These are phyloP conservation scores for Quercus engelmannii DNA, from an alignment of 306 rosid species.

Conservation along the genomic window DNA sequence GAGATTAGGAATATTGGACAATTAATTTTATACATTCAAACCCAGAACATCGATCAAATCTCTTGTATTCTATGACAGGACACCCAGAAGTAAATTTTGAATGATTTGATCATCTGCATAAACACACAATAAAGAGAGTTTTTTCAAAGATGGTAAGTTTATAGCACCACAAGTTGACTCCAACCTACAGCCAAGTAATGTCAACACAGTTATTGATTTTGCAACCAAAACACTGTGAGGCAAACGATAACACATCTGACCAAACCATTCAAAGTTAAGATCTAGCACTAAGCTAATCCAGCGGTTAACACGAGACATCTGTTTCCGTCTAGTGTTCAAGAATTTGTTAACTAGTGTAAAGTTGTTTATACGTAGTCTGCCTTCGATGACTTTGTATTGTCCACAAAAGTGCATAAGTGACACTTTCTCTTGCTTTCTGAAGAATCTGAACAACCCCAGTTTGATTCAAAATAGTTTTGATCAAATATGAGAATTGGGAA, in stretches of 20 bases:
- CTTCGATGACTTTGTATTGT: neutral
- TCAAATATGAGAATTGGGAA: slow-evolving; percentile 24
- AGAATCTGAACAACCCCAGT: neutral
- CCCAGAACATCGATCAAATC: too few species aligned
- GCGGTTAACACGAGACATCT: slow-evolving; percentile 5
- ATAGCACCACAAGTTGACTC: neutral
- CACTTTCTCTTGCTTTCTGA: neutral
- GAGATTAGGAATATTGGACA: too few species aligned
- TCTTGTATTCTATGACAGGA: too few species aligned
- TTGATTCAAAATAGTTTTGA: neutral
- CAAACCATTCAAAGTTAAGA: neutral
- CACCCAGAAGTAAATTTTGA: too few species aligned
- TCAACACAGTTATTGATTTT: slow-evolving; percentile 22
- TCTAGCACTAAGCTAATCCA: slow-evolving; percentile 33
- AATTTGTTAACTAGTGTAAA: slow-evolving; percentile 2
- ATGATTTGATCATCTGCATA: neutral
- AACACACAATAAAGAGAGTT: neutral
- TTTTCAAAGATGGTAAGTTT: slow-evolving; percentile 1
- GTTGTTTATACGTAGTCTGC: slow-evolving; percentile 13
- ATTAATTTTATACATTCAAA: too few species aligned
- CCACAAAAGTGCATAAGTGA: slow-evolving; percentile 18
- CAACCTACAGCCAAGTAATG: slow-evolving; percentile 1
- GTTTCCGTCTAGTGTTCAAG: neutral
- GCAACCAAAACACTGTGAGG: slow-evolving; percentile 16
- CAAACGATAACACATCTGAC: slow-evolving; percentile 7